A percentile compares a stretch with the other conserved stretches of the same genome.
phyloP scores from a whole-genome alignment of 257 asterid genomes.

The Coffea eugenioides region DNA sequence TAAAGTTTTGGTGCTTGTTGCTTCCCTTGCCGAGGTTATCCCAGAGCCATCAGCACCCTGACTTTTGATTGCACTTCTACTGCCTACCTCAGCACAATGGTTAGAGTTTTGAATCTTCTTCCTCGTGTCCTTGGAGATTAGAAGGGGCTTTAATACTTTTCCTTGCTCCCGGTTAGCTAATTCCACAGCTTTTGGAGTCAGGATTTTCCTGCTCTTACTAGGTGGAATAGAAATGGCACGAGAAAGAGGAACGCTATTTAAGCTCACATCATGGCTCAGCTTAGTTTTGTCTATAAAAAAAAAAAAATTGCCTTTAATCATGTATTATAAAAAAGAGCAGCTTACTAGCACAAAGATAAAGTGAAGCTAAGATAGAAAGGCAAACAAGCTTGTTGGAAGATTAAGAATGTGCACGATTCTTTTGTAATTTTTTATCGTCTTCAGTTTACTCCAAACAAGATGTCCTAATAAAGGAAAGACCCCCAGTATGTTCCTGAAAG shows the following conservation, averaged over 20 bases:
- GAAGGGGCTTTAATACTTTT: slow-evolving; percentile 42
- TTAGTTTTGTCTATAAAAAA: slow-evolving; percentile 47
- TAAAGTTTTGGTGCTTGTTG: slow-evolving; percentile 58
- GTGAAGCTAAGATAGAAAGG: background rate
- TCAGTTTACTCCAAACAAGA: background rate
- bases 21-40: slow-evolving; percentile 78
- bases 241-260: slow-evolving; percentile 25
- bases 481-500: background rate
- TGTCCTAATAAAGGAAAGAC: background rate
- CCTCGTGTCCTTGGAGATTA: slow-evolving; percentile 47
- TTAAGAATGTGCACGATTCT: background rate
- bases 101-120: slow-evolving; percentile 52
- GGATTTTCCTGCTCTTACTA: slow-evolving; percentile 37
- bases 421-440: background rate
- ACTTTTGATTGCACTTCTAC: slow-evolving; percentile 54
- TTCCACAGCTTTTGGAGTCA: slow-evolving; percentile 33
- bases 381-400: background rate
- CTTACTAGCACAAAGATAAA: background rate
- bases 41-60: slow-evolving; percentile 95
- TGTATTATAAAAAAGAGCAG: background rate
- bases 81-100: slow-evolving; percentile 30
- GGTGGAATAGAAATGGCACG: slow-evolving; percentile 42
- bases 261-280: slow-evolving; percentile 34
- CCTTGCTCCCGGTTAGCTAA: slow-evolving; percentile 38
- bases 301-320: background rate